Conservation (phyloP, 805 yeast genomes). For the Saccharomycopsis sp. region DNA sequence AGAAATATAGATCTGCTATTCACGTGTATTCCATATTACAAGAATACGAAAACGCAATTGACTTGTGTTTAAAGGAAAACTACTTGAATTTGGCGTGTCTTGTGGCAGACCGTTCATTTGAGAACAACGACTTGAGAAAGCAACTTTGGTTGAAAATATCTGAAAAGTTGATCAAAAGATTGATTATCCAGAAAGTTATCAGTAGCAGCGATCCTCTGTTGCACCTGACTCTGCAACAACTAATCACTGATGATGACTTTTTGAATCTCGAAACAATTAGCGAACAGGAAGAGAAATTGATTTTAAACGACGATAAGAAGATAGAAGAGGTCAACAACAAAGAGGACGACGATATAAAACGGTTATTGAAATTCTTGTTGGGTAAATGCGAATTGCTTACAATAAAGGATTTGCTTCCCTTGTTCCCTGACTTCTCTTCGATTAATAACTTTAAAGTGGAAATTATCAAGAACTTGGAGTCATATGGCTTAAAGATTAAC, state of each 20-base stretch:
- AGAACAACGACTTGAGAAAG: constrained; percentile 48
- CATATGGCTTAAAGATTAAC: constrained; percentile 59
- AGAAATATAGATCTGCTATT: constrained; percentile 60
- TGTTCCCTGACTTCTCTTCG: constrained; percentile 77
- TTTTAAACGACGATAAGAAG: background rate
- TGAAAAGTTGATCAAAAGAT: constrained; percentile 35
- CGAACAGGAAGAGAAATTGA: constrained; percentile 8
- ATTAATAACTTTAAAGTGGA: constrained; percentile 82
- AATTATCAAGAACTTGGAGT: constrained; percentile 70
- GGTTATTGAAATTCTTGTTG: constrained; percentile 31
- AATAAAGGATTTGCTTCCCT: constrained; percentile 75
- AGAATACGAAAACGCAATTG: constrained; percentile 74
- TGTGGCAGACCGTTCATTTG: constrained; percentile 50
- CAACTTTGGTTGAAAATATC: constrained; percentile 69
- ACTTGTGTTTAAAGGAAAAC: constrained; percentile 57
- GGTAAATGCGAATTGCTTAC: constrained; percentile 46
- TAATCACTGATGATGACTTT: background rate
- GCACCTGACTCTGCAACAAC: constrained; percentile 9
- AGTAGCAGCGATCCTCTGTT: constrained; percentile 23
- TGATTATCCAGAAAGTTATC: constrained; percentile 21
- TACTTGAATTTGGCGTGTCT: constrained; percentile 51
- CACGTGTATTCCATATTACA: constrained; percentile 61
- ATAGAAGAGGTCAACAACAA: constrained; percentile 30
- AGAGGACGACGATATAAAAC: constrained; percentile 26
- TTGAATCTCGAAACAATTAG: constrained; percentile 6